phyloP scores from a whole-genome alignment of 176 grass and related monocot genomes.

The Neostapfia colusana region DNA sequence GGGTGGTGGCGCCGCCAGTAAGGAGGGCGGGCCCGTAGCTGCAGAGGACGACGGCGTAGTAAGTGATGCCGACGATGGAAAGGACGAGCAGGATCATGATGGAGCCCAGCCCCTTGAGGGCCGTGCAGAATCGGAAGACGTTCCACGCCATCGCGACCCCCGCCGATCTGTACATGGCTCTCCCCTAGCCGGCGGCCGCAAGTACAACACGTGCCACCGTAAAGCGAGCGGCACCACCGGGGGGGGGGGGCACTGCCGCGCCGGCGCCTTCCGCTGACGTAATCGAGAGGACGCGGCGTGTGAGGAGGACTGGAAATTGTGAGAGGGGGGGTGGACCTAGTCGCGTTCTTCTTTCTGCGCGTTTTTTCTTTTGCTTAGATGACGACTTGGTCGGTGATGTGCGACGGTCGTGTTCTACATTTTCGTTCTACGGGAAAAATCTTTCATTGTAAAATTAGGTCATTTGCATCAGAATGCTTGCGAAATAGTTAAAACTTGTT shows the following conservation, averaged over 20 bases:
- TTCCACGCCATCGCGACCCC: slow-evolving; percentile 89
- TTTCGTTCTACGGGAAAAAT: too few relatives aligned
- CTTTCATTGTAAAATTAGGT: too few relatives aligned
- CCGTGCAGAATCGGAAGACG: slow-evolving; percentile 96
- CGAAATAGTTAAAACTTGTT: too few relatives aligned
- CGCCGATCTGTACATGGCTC: slow-evolving; percentile 79
- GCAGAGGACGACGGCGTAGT: slow-evolving; percentile 86
- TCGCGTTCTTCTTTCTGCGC: slow-evolving; percentile 17
- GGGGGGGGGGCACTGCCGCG: background rate
- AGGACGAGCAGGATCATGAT: slow-evolving; percentile 94
- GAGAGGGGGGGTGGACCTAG: slow-evolving; percentile 5
- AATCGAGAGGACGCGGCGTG: background rate
- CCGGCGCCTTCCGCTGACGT: slow-evolving; percentile 6
- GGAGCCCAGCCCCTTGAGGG: slow-evolving; percentile 80
- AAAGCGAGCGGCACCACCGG: background rate
- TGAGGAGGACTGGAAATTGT: slow-evolving; percentile 20
- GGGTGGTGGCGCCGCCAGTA: slow-evolving; percentile 29
- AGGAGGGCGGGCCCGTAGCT: slow-evolving; percentile 78
- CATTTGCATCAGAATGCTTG: too few relatives aligned
- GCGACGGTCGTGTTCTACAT: too few relatives aligned
- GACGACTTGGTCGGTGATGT: background rate
- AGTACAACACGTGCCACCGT: background rate
- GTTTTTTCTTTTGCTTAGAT: background rate
- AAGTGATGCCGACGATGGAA: slow-evolving; percentile 78
- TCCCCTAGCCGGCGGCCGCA: background rate